Base-by-base conservation (phyloP, 805 yeast genomes). In the Ogataea angusta region DNA sequence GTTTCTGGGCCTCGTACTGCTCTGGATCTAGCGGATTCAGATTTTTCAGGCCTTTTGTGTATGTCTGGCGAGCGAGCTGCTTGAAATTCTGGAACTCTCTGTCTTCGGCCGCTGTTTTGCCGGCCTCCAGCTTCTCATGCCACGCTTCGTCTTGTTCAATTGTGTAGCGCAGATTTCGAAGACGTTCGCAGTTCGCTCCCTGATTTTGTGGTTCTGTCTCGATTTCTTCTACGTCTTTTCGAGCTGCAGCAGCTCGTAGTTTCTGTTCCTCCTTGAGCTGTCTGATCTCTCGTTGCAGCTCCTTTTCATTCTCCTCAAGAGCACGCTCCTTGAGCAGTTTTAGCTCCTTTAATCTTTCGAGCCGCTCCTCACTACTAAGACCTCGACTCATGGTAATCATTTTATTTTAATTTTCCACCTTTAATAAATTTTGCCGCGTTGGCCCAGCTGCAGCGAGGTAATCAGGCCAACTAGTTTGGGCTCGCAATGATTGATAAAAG, bases 131-230 rank as follows among this genome's bases (percentile, higher is more conserved):
- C 38, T 67, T 70, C 21, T 53, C 62, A 17, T 78, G 74, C 89
- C 89, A 83, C 39, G 66, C 64, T 47, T 80, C 84, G 41, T 78
- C 70, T 38, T 85, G 85, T 38, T 78, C 84, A 5, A 82, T 71
- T 0, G 85, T 72, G 62, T 77, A 76, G 40, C 75, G 75, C 73
- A 75, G 66, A 36, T 70, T 75, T 38, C 69, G 64, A 40, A 62
- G 54, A 18, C 77, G 60, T 29, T 69, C 74, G 36, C 53, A 61
- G 38, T 68, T 68, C 28, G 64, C 68, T 1, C 73, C 75, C 10
- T 52, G 53, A 10, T 64, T 68, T 24, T 54, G 46, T 3, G 62
- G 48, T 21, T 66, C 70, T n/a, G 56, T 36, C 39, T 60, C 60
- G n/a, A n/a, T n/a, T n/a, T n/a, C n/a, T 30, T 64, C 61, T 3